phyloP scores from a whole-genome alignment of 2,329 filamentous ascomycete species.

The Daldinia eschscholtzii region DNA sequence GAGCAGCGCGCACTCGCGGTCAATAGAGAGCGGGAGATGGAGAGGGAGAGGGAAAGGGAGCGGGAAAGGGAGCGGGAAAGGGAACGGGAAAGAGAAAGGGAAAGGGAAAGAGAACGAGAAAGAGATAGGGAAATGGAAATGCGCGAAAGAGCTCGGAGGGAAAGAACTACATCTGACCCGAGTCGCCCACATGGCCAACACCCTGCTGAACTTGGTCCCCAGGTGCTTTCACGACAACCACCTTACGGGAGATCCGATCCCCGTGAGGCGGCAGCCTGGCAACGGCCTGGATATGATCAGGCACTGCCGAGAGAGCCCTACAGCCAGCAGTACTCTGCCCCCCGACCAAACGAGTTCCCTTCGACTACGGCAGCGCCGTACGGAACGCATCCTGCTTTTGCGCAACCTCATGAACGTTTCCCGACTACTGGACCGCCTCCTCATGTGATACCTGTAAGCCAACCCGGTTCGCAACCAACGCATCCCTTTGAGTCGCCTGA shows the following conservation, averaged over 20 bases:
- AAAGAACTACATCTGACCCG: conserved; percentile 65
- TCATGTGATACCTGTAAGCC: conserved; percentile 50
- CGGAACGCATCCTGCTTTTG: conserved; percentile 54
- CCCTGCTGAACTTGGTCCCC: conserved; percentile 61
- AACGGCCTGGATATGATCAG: conserved; percentile 58
- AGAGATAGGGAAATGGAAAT: conserved; percentile 53
- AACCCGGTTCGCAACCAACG: conserved; percentile 46
- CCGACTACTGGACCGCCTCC: conserved; percentile 53
- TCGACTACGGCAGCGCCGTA: conserved; percentile 58
- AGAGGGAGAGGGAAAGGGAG: conserved; percentile 51
- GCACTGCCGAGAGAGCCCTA: conserved; percentile 56
- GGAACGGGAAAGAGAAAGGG: conserved; percentile 52
- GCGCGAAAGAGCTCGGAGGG: conserved; percentile 54
- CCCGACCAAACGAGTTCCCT: conserved; percentile 64
- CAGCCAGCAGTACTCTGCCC: conserved; percentile 58
- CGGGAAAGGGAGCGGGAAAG: conserved; percentile 56
- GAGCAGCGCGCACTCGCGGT: conserved; percentile 47
- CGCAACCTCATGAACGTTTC: conserved; percentile 57
- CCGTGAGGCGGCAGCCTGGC: conserved; percentile 54
- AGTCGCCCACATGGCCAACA: conserved; percentile 60
- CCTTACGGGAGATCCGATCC: conserved; percentile 57
- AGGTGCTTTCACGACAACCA: conserved; percentile 53
- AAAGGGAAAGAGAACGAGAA: conserved; percentile 54
- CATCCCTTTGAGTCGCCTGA: conserved; percentile 65
- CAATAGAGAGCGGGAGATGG: conserved; percentile 49